phyloP scores from a whole-genome alignment of 2,329 filamentous ascomycete species.

The Apiospora saccharicola region DNA sequence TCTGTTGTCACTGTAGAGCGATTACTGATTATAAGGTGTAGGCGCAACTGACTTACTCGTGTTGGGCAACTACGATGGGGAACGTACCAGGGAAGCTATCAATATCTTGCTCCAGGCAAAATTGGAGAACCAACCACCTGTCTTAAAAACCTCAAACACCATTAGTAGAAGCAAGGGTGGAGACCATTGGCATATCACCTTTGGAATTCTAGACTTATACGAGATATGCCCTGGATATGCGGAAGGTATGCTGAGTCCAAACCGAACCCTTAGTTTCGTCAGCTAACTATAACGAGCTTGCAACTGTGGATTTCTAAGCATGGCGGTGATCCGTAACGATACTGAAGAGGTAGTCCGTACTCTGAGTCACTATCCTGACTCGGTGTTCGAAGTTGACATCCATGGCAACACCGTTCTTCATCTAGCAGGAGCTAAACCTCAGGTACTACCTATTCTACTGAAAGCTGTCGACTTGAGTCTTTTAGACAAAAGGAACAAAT shows the following conservation, averaged over 20 bases:
- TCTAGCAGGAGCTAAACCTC: slow-evolving; percentile 22
- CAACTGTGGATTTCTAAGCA: slow-evolving; percentile 23
- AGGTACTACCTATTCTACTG: neutral
- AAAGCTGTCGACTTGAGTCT: neutral
- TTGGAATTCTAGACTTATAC: neutral
- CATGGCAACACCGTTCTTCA: slow-evolving; percentile 22
- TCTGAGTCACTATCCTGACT: slow-evolving; percentile 11
- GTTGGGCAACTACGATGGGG: too few species aligned
- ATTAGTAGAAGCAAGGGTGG: too few species aligned
- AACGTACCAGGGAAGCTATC: too few species aligned
- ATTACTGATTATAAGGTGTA: too few species aligned
- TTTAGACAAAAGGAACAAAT: neutral
- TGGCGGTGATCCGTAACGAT: slow-evolving; percentile 24
- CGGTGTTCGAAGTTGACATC: slow-evolving; percentile 22
- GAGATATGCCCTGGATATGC: neutral
- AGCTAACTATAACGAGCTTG: slow-evolving; percentile 23
- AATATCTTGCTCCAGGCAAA: too few species aligned
- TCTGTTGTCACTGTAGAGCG: too few species aligned
- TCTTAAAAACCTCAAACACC: too few species aligned
- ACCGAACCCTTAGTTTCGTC: neutral
- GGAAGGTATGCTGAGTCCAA: neutral
- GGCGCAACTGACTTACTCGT: too few species aligned
- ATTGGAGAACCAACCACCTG: too few species aligned
- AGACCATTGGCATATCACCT: too few species aligned
- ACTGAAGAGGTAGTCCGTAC: slow-evolving; percentile 19